phyloP scores from a whole-genome alignment of 345 rosid genomes.

The Garcia nutans region DNA sequence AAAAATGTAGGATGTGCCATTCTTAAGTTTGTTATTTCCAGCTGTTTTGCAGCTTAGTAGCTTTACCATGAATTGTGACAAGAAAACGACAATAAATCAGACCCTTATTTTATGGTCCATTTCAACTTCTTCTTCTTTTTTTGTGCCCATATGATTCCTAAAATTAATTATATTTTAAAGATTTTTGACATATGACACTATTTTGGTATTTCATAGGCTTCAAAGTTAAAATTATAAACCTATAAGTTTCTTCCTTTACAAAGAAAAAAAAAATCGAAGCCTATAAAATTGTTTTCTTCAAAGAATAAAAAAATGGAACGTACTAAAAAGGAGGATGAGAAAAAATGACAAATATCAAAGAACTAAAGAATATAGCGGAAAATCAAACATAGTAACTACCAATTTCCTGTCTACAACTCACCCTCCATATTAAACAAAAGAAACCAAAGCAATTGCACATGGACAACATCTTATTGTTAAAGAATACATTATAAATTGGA shows the following conservation, averaged over 20 bases:
- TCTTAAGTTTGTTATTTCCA: no score
- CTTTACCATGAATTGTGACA: no score
- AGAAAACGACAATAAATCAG: no score
- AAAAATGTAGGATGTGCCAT: no score
- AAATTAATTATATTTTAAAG: neutral
- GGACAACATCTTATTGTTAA: neutral
- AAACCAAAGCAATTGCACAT: constrained; percentile 7
- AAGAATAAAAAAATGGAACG: neutral
- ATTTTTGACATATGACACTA: neutral
- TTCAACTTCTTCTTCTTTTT: no score
- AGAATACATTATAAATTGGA: neutral
- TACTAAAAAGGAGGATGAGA: neutral
- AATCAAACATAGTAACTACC: no score
- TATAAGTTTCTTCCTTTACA: no score
- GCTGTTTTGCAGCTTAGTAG: no score
- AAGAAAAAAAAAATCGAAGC: no score
- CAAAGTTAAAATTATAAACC: neutral
- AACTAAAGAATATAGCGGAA: neutral
- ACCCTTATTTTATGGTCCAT: no score
- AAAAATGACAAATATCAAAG: neutral
- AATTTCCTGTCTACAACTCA: neutral
- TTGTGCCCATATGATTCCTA: no score
- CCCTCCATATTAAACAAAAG: neutral
- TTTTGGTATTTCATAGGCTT: neutral
- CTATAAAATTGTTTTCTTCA: neutral